Evolutionary conservation across 495 filamentous ascomycete genomes (phyloP).

Genomic region (Cercophora sp.): DNA sequence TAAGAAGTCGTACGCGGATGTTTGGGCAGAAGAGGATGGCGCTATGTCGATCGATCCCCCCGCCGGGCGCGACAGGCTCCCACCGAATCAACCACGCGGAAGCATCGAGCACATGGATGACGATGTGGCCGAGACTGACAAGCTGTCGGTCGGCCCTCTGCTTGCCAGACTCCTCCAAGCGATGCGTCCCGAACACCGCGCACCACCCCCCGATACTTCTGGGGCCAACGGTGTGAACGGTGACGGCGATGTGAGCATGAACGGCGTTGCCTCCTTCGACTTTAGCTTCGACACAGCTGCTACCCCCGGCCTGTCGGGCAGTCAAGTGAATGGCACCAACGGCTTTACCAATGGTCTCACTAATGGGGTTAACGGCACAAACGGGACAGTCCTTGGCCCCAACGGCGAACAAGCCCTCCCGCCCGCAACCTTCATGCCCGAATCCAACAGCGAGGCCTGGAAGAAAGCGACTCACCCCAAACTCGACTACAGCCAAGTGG

Average conservation of each 20-base stretch:
- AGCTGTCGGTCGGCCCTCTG: slow-evolving; percentile 84
- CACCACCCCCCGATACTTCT: slow-evolving; percentile 54
- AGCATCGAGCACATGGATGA: slow-evolving; percentile 82
- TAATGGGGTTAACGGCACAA: slow-evolving; percentile 49
- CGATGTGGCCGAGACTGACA: slow-evolving; percentile 77
- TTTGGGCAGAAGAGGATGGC: slow-evolving; percentile 93
- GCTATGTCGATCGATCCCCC: slow-evolving; percentile 62
- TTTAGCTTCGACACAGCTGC: slow-evolving; percentile 14
- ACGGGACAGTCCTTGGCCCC: slow-evolving; percentile 22
- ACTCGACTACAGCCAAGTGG: slow-evolving; percentile 77
- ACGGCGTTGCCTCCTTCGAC: slow-evolving; percentile 20
- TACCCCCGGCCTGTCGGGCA: neutral
- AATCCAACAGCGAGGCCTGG: slow-evolving; percentile 57
- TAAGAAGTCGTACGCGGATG: slow-evolving; percentile 76
- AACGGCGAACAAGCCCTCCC: slow-evolving; percentile 45
- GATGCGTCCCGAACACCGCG: slow-evolving; percentile 76
- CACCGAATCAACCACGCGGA: slow-evolving; percentile 78
- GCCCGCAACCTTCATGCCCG: slow-evolving; percentile 72
- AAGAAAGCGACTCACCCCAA: slow-evolving; percentile 58
- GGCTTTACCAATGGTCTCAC: slow-evolving; percentile 14
- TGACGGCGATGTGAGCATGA: slow-evolving; percentile 42
- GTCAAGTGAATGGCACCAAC: slow-evolving; percentile 1
- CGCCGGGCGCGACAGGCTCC: slow-evolving; percentile 56
- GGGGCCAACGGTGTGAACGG: slow-evolving; percentile 54
- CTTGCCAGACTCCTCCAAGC: slow-evolving; percentile 77